Base-by-base conservation (phyloP, 2,329 filamentous ascomycete species). In the Penicillium sp. region DNA sequence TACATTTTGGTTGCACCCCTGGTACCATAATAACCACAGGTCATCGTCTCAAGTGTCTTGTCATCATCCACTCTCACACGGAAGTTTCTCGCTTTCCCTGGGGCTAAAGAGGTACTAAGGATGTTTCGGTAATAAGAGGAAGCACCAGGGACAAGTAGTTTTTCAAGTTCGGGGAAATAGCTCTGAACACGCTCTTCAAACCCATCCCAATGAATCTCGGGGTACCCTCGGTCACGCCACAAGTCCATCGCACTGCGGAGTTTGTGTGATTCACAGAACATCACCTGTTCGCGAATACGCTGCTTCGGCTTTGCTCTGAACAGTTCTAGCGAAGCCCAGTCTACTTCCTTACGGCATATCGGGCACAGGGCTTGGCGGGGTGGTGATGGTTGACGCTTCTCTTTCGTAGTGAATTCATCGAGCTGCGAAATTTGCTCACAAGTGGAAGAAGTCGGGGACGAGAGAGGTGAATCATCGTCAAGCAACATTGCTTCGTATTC, bases 11-110 rank as follows among this genome's bases (percentile, higher is more conserved):
- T 84, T 51, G 89, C 81, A 1, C 92, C 92, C 21, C 87, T 84
- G 3, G 87, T 83, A 2, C 92, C 92, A 74, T 96, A 96, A 74
- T 96, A 96, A 0, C 92, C 92, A 10, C 89, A 89, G 3, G 84
- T 86, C 31, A 88, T 80, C 55, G 79, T 82, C 49, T 82, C 79
- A 29, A 84, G 77, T 5, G 69, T 71, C 54, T 70, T 72, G n/a
- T 66, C 73, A 57, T 70, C 72, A 21, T 77, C 67, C 31, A 81
- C 31, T 25, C 17, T 85, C 58, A 84, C 82, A 51, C 84, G 78
- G 56, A 89, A 77, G 27, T 83, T 88, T 52, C 84, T 81, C 31
- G 83, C 84, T 68, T 82, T 80, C 13, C 87, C 87, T 2, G 78
- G 73, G 55, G 81, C 80, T 43, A 89, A 78, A 13, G 78, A 82